Evolutionary conservation across 2,329 filamentous ascomycete species (phyloP).

Genomic region (Chlorencoelia australis): DNA sequence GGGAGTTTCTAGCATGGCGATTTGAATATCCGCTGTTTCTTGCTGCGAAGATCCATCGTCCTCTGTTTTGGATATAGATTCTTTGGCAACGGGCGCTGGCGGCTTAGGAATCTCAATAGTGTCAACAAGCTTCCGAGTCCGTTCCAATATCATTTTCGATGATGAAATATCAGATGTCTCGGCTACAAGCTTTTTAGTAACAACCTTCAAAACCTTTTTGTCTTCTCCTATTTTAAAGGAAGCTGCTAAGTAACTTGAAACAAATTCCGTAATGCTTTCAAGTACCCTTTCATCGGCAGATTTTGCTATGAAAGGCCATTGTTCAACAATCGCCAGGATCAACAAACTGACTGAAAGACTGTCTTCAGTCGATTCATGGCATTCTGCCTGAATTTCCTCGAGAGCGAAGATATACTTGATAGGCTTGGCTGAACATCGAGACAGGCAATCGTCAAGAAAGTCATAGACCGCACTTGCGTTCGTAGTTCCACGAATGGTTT

Average conservation of each 20-base stretch:
- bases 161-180: constrained; percentile 31
- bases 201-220: constrained; percentile 33
- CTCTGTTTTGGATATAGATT: background rate
- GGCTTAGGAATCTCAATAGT: constrained; percentile 15
- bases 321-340: constrained; percentile 61
- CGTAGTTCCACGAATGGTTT: constrained; percentile 21
- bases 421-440: constrained; percentile 63
- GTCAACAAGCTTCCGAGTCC: constrained; percentile 20
- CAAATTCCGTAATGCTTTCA: constrained; percentile 43
- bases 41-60: constrained; percentile 4
- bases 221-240: constrained; percentile 44
- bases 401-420: constrained; percentile 75
- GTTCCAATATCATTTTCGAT: constrained; percentile 20
- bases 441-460: constrained; percentile 77
- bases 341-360: constrained; percentile 49
- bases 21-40: constrained; percentile 12
- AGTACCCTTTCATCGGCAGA: constrained; percentile 35
- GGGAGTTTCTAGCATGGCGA: constrained; percentile 10
- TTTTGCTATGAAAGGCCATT: constrained; percentile 60
- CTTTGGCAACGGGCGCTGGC: background rate
- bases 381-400: constrained; percentile 37
- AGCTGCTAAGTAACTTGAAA: constrained; percentile 46
- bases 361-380: constrained; percentile 25
- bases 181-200: constrained; percentile 34
- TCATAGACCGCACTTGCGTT: constrained; percentile 43